A percentile compares a stretch with the other conserved stretches of the same genome.
Conservation (phyloP, 139 green algal species). For the Tetratostichococcus sp. region DNA sequence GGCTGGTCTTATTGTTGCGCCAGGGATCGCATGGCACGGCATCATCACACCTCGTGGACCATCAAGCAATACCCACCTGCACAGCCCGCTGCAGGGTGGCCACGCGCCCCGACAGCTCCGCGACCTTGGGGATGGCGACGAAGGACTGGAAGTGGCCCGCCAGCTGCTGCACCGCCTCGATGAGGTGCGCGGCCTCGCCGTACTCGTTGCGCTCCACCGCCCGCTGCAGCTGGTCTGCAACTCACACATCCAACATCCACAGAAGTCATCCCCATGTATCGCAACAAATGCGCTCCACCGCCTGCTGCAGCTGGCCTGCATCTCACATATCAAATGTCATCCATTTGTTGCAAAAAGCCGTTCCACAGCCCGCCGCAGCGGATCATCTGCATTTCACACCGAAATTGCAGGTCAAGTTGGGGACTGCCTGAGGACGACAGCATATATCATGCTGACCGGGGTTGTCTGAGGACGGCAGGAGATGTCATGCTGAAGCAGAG, state of each 20-base stretch:
- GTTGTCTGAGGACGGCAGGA: too few species aligned
- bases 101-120: slow-evolving; percentile 64
- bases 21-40: too few species aligned
- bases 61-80: not conserved
- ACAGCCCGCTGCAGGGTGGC: slow-evolving; percentile 33
- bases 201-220: slow-evolving; percentile 74
- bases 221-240: slow-evolving; percentile 56
- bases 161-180: slow-evolving; percentile 93
- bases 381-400: too few species aligned
- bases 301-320: slow-evolving; percentile 46
- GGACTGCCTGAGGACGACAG: too few species aligned
- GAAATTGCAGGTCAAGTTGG: too few species aligned
- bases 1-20: too few species aligned
- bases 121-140: slow-evolving; percentile 77
- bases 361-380: too few species aligned
- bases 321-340: not conserved
- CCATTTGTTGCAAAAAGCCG: too few species aligned
- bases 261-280: not conserved
- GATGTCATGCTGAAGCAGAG: too few species aligned
- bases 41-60: too few species aligned
- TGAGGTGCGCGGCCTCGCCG: slow-evolving; percentile 80
- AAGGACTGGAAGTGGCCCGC: slow-evolving; percentile 87
- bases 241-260: too few species aligned
- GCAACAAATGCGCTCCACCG: slow-evolving; percentile 68
- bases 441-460: too few species aligned